A percentile compares a stretch with the other conserved stretches of the same genome.
Evolutionary conservation across 2,329 filamentous ascomycete genomes (phyloP).

Genomic region (Scedosporium minutisporum): DNA sequence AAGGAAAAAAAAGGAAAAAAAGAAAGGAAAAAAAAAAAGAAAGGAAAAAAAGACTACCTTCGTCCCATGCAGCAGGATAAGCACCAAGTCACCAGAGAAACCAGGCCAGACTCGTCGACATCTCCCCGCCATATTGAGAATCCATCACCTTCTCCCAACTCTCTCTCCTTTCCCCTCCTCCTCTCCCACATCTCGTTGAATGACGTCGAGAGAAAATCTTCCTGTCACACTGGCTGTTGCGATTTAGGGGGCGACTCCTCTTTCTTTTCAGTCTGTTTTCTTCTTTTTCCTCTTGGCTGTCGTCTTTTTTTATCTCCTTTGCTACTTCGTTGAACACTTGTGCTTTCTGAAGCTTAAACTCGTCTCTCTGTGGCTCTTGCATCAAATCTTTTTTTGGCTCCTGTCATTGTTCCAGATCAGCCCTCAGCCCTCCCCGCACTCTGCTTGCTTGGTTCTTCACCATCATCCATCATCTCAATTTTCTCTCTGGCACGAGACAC

Average conservation of each 20-base stretch:
- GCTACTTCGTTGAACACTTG: background rate
- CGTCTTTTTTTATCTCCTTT: slow-evolving; percentile 5
- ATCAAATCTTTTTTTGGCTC: background rate
- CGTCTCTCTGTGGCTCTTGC: background rate
- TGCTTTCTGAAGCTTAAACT: background rate
- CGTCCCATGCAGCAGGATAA: background rate
- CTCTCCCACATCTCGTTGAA: slow-evolving; percentile 10
- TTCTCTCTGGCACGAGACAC: background rate
- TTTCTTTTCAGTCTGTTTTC: slow-evolving; percentile 12
- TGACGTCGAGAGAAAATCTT: slow-evolving; percentile 8
- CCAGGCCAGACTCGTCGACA: background rate
- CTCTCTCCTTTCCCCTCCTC: slow-evolving; percentile 13
- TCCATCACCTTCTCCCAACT: slow-evolving; percentile 15
- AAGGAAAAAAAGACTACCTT: background rate
- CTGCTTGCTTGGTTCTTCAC: background rate
- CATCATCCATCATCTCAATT: background rate
- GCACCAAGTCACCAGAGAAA: background rate
- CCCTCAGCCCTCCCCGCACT: background rate
- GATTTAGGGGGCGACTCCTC: slow-evolving; percentile 13
- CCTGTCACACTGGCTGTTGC: slow-evolving; percentile 11
- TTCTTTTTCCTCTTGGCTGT: slow-evolving; percentile 8
- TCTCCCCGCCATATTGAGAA: slow-evolving; percentile 8
- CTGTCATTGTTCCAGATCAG: background rate
- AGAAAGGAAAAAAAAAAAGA: background rate
- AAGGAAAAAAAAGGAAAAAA: background rate